Conservation (phyloP, 192 early-diverging fungal species). For the Gryganskiella cystojenkinii region DNA sequence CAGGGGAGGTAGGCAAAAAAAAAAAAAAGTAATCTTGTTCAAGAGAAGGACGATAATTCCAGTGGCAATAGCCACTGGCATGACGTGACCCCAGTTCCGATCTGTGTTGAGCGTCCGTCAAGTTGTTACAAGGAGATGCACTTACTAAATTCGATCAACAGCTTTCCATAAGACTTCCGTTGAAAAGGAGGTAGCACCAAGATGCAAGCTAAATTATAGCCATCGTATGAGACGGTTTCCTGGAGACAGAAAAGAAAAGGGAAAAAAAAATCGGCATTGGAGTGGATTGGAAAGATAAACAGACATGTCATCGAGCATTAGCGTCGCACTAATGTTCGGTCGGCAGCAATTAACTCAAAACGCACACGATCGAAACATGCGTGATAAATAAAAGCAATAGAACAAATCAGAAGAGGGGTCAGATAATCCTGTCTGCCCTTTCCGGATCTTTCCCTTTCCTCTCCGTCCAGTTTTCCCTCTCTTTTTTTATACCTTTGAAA, state of each 20-base stretch:
- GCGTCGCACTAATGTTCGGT: conserved; percentile 1
- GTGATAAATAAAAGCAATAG: too few relatives aligned
- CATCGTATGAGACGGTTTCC: conserved; percentile 88
- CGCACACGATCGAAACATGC: too few relatives aligned
- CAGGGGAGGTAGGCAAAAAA: neutral
- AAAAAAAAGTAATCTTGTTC: neutral
- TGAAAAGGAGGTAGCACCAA: conserved; percentile 89
- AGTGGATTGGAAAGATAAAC: neutral
- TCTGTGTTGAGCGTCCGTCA: neutral
- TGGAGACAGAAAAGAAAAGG: conserved; percentile 29
- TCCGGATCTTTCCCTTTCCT: neutral
- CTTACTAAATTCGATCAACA: conserved; percentile 94
- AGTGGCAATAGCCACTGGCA: too few relatives aligned
- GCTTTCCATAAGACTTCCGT: conserved; percentile 83
- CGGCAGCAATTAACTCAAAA: neutral
- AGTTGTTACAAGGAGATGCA: too few relatives aligned
- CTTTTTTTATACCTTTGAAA: conserved; percentile 89
- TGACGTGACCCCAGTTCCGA: too few relatives aligned
- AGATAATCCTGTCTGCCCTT: neutral
- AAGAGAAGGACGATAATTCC: neutral
- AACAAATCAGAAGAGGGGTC: too few relatives aligned
- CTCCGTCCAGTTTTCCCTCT: too few relatives aligned
- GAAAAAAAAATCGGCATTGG: neutral
- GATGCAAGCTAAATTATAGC: conserved; percentile 93
- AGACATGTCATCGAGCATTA: conserved; percentile 3